phyloP scores from a whole-genome alignment of 805 yeast genomes.

The Candida xyloterini region DNA sequence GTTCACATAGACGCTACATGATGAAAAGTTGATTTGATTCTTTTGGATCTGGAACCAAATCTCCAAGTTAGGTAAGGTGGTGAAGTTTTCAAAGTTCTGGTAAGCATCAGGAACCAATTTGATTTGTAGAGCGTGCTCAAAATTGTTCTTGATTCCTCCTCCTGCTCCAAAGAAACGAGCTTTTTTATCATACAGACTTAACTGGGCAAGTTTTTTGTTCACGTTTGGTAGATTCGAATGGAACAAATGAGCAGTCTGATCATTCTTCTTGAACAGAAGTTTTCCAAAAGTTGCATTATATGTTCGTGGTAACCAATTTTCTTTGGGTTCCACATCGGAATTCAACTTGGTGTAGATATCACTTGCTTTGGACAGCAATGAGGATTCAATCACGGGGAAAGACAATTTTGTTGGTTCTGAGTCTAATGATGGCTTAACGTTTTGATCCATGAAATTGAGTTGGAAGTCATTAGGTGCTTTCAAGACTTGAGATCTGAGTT shows the following conservation, averaged over 20 bases:
- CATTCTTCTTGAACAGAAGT: slow-evolving; percentile 19
- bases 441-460: slow-evolving; percentile 25
- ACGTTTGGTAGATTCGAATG: slow-evolving; percentile 28
- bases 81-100: slow-evolving; percentile 20
- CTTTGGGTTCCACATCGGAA: slow-evolving; percentile 6
- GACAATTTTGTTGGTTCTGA: neutral
- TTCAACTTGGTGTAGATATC: slow-evolving; percentile 13
- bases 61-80: slow-evolving; percentile 31
- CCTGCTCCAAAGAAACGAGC: slow-evolving; percentile 28
- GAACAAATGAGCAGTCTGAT: slow-evolving; percentile 19
- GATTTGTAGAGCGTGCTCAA: slow-evolving; percentile 28
- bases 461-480: slow-evolving; percentile 28
- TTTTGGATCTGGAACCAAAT: slow-evolving; percentile 30
- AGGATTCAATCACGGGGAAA: neutral
- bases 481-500: slow-evolving; percentile 20
- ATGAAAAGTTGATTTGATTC: slow-evolving; percentile 17
- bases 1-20: slow-evolving; percentile 25
- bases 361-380: too few relatives aligned
- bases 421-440: neutral
- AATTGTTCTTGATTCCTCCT: slow-evolving; percentile 31
- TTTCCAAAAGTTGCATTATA: slow-evolving; percentile 31
- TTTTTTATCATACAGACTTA: slow-evolving; percentile 24
- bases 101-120: slow-evolving; percentile 34
- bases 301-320: slow-evolving; percentile 22
- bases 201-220: slow-evolving; percentile 21